Percentiles rank a stretch among this genome's conserved stretches.
Evolutionary conservation across 768 basidiomycete species (phyloP).

Genomic region (Boletus vinaceobasis): DNA sequence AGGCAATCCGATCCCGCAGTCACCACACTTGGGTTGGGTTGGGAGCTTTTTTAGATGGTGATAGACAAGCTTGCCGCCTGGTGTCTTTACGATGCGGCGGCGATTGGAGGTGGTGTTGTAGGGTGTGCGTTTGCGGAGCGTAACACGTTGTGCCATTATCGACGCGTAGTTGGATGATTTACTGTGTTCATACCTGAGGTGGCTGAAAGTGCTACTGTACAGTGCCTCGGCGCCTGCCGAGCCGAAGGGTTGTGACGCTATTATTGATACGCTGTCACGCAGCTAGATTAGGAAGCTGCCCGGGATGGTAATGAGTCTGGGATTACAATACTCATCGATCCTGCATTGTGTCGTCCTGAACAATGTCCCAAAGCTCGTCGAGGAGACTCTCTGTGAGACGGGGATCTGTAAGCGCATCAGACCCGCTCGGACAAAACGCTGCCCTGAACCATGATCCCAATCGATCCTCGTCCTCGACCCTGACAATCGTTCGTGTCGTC

Average conservation of each 20-base stretch:
- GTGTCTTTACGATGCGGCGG: slow-evolving; percentile 94
- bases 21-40: slow-evolving; percentile 94
- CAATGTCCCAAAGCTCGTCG: slow-evolving; percentile 18
- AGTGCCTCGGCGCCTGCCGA: slow-evolving; percentile 19
- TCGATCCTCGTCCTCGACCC: slow-evolving; percentile 55
- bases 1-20: slow-evolving; percentile 91
- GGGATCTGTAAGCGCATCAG: slow-evolving; percentile 65
- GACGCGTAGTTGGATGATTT: slow-evolving; percentile 1
- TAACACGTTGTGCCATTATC: slow-evolving; percentile 97
- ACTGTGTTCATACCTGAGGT: neutral
- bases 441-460: slow-evolving; percentile 49
- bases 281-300: slow-evolving; percentile 5
- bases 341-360: neutral
- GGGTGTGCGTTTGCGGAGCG: slow-evolving; percentile 95
- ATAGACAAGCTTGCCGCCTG: slow-evolving; percentile 96
- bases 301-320: neutral
- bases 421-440: slow-evolving; percentile 61
- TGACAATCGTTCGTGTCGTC: slow-evolving; percentile 73
- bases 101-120: slow-evolving; percentile 99
- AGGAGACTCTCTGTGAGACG: slow-evolving; percentile 51
- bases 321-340: neutral
- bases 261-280: neutral
- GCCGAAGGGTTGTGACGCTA: neutral
- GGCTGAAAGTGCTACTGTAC: slow-evolving; percentile 24
- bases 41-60: slow-evolving; percentile 96